Conservation (phyloP, 495 filamentous ascomycete species). For the Hypoxylon intermedium region DNA sequence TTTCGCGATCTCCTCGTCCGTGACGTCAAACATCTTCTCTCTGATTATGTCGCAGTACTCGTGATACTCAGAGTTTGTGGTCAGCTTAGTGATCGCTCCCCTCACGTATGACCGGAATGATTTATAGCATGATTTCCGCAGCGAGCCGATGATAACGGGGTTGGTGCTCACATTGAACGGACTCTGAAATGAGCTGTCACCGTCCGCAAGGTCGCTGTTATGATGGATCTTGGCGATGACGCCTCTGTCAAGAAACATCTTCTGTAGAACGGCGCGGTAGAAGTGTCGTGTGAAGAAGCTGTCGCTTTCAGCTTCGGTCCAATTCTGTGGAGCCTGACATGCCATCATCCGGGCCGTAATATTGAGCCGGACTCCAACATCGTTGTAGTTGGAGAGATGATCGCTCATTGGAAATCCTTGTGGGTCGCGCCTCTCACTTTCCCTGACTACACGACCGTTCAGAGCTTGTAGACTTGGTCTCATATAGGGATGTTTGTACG, state of each 20-base stretch:
- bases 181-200: conserved; percentile 48
- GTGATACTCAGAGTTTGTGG: conserved; percentile 61
- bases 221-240: conserved; percentile 68
- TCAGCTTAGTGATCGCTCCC: conserved; percentile 78
- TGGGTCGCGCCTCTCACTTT: conserved; percentile 72
- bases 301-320: conserved; percentile 80
- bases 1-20: conserved; percentile 71
- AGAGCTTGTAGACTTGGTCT: conserved; percentile 68
- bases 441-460: conserved; percentile 54
- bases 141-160: conserved; percentile 83
- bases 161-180: conserved; percentile 65
- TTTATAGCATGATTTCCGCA: conserved; percentile 79
- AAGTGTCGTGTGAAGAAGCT: conserved; percentile 92
- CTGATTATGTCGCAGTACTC: conserved; percentile 62
- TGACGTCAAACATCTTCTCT: conserved; percentile 66
- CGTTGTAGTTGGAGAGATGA: conserved; percentile 66
- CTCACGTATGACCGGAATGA: conserved; percentile 79
- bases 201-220: conserved; percentile 43
- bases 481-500: conserved; percentile 75
- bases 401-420: conserved; percentile 94
- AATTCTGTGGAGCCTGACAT: conserved; percentile 91
- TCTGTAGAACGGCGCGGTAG: conserved; percentile 89
- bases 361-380: conserved; percentile 78
- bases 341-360: conserved; percentile 98
- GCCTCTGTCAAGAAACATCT: conserved; percentile 82